phyloP scores from a whole-genome alignment of 257 asterid genomes.

The Euphrasia confusa region DNA sequence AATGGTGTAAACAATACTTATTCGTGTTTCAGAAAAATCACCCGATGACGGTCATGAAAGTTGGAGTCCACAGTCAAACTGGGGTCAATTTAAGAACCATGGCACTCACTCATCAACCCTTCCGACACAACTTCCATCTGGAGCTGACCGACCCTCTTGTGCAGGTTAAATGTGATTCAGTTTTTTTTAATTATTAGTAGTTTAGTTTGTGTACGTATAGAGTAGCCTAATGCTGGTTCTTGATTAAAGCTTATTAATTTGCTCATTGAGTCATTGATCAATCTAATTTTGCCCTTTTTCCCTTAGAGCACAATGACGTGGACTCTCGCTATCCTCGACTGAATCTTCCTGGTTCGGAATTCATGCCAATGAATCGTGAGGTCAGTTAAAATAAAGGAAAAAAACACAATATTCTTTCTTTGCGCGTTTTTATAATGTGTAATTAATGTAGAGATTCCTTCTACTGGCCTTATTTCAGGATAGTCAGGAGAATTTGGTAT shows the following conservation, averaged over 20 bases:
- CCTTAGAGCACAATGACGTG: slow-evolving; percentile 64
- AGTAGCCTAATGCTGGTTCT: background rate
- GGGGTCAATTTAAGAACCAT: slow-evolving; percentile 56
- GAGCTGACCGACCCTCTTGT: slow-evolving; percentile 92
- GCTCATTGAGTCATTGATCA: background rate
- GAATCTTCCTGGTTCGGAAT: slow-evolving; percentile 68
- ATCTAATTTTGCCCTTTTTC: slow-evolving; percentile 14
- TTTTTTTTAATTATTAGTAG: background rate
- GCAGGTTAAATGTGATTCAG: slow-evolving; percentile 50
- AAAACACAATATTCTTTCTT: background rate
- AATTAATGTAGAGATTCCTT: background rate
- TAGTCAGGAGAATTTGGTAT: slow-evolving; percentile 32
- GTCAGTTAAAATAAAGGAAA: slow-evolving; percentile 32
- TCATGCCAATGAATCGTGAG: slow-evolving; percentile 55
- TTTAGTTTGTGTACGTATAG: background rate
- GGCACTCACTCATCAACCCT: slow-evolving; percentile 52
- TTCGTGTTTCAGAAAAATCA: slow-evolving; percentile 44
- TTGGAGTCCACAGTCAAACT: slow-evolving; percentile 43
- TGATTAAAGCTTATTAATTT: background rate
- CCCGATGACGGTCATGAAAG: slow-evolving; percentile 51
- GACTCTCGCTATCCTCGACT: slow-evolving; percentile 71
- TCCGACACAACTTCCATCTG: slow-evolving; percentile 85
- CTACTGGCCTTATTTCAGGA: slow-evolving; percentile 44
- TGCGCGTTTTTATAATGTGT: background rate
- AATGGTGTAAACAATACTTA: slow-evolving; percentile 23